These are phyloP conservation scores for Claviceps maximensis DNA, from an alignment of 2,329 filamentous ascomycete genomes.

Conservation along the genomic window DNA sequence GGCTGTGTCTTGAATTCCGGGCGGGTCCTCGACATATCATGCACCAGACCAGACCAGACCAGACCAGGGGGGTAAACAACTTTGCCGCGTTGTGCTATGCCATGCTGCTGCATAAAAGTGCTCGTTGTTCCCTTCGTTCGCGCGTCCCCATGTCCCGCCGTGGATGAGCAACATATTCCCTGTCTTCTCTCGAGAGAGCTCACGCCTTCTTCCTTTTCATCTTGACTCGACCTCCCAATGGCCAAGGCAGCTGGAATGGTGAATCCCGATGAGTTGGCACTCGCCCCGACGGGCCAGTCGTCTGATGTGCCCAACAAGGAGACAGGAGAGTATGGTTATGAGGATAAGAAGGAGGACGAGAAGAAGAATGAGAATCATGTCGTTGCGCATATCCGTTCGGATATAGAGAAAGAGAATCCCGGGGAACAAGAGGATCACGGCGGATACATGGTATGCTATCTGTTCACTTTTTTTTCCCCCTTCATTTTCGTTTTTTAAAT, in stretches of 20 bases:
- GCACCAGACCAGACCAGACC: no score
- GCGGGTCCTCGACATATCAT: no score
- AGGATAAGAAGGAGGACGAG: neutral
- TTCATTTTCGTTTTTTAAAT: neutral
- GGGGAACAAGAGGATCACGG: neutral
- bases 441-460: slow-evolving; percentile 2
- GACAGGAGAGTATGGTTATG: neutral
- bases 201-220: neutral
- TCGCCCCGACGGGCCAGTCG: neutral
- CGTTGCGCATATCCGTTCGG: neutral
- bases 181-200: neutral
- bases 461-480: no score
- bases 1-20: no score
- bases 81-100: neutral
- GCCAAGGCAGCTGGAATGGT: neutral
- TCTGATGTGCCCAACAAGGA: neutral
- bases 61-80: no score
- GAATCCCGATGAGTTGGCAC: neutral
- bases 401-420: neutral
- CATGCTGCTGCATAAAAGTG: no score
- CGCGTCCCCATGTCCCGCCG: no score
- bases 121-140: no score
- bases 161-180: no score
- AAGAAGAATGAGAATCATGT: neutral
- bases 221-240: neutral